These are phyloP conservation scores for Solidago caesia DNA, from an alignment of 129 eudicot species.

Conservation along the genomic window DNA sequence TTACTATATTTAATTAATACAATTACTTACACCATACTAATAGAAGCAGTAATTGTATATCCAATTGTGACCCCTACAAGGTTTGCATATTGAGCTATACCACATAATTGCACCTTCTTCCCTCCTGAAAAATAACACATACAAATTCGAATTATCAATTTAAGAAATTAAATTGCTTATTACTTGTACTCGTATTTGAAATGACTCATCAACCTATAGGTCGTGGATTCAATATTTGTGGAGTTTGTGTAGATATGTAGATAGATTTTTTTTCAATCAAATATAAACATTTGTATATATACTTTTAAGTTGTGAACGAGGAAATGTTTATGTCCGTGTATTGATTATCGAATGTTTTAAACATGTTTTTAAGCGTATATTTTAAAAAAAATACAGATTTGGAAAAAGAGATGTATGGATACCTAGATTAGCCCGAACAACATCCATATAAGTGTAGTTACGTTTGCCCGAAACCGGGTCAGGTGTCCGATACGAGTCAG, in stretches of 20 bases:
- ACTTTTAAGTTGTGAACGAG: too few species aligned
- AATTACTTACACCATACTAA: slow-evolving; percentile 78
- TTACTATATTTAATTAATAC: not conserved
- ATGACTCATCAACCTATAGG: too few species aligned
- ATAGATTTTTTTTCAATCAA: too few species aligned
- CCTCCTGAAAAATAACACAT: slow-evolving; percentile 46
- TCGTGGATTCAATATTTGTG: too few species aligned
- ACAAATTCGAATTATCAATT: too few species aligned
- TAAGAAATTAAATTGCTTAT: slow-evolving; percentile 3
- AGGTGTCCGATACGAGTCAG: slow-evolving; percentile 67
- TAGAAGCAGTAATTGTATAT: slow-evolving; percentile 83
- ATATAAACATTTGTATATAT: too few species aligned
- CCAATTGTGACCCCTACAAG: slow-evolving; percentile 71
- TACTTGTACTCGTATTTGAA: not conserved
- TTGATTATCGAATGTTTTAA: too few species aligned
- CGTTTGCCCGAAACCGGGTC: slow-evolving; percentile 71
- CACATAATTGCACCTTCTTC: slow-evolving; percentile 65
- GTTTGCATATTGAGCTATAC: slow-evolving; percentile 71
- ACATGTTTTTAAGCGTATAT: not conserved
- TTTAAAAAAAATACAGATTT: not conserved
- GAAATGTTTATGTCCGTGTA: too few species aligned
- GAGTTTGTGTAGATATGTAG: too few species aligned
- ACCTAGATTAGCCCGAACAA: slow-evolving; percentile 74
- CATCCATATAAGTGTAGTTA: slow-evolving; percentile 90
- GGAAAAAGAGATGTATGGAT: not conserved